These are phyloP conservation scores for Priceomyces carsonii DNA, from an alignment of 805 yeast species.

Conservation along the genomic window DNA sequence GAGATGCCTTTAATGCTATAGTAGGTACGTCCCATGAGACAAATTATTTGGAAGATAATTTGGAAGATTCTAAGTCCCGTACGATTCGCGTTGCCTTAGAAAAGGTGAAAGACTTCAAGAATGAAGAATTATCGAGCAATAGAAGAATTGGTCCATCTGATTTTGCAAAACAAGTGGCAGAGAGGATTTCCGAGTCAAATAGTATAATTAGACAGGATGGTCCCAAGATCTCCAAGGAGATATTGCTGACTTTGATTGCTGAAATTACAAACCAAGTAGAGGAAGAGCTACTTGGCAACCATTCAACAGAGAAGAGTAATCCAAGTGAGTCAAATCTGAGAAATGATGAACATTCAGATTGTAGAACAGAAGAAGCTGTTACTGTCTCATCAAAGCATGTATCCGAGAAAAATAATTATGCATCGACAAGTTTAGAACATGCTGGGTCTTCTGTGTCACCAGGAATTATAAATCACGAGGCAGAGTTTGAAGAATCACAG, in stretches of 20 bases:
- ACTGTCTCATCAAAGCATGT: constrained; percentile 18
- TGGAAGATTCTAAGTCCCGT: not conserved
- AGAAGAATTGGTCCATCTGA: constrained; percentile 16
- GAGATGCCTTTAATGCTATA: constrained; percentile 35
- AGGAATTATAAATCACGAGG: constrained; percentile 51
- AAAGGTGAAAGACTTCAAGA: not conserved
- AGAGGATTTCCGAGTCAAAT: constrained; percentile 17
- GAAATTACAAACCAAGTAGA: constrained; percentile 33
- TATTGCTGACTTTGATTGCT: constrained; percentile 28
- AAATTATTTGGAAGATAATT: not conserved
- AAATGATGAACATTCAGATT: constrained; percentile 37
- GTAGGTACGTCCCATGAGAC: not conserved
- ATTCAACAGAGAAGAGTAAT: constrained; percentile 8
- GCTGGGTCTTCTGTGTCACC: constrained; percentile 44
- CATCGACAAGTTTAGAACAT: not conserved
- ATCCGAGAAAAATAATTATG: not conserved
- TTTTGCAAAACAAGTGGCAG: constrained; percentile 28
- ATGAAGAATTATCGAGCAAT: not conserved
- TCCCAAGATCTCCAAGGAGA: constrained; percentile 18
- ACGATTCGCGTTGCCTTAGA: constrained; percentile 10
- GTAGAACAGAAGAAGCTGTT: constrained; percentile 35
- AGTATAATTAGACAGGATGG: constrained; percentile 4
- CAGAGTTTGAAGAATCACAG: constrained; percentile 53
- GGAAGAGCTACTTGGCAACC: constrained; percentile 21
- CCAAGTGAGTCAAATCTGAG: constrained; percentile 28